Base-by-base conservation (phyloP, 306 rosid genomes). In the Luffa acutangula region DNA sequence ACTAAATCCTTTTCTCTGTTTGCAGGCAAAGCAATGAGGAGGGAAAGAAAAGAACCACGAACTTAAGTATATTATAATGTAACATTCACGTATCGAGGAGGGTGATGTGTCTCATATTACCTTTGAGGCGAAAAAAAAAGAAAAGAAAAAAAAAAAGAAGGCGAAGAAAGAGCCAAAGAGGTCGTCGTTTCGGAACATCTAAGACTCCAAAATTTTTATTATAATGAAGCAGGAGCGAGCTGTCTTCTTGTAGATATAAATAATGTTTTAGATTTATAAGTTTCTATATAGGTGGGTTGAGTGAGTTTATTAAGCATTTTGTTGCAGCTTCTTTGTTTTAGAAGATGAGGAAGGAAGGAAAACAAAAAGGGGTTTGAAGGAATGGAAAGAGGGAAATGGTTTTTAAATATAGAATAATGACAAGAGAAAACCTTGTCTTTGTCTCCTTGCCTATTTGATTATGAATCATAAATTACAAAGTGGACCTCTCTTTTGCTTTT, bases 1-100 rank as follows among this genome's bases (percentile, higher is more conserved):
- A 33, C 18, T 37, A 25, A 65, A 31, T 3, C 3, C 10, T 43
- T 17, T 17, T 79, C 9, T 0, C 7, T 81, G 48, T 82, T 52
- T 81, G 34, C 95, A 94, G 98, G 90, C 97, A 45, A 94, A 94
- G 86, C 98, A 84, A 83, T 94, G 69, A 80, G 70, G 66, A 39
- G 62, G 83, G 75, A 31, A 43, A 5, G 39, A 67, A 5, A 21
- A 41, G 34, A n/a, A 42, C 52, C 75, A 69, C 53, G 76, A 13
- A 42, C 18, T 18, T 57, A 51, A 17, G 63, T 4, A 36, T 51
- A 48, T 17, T 42, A 14, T 74, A 74, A 72, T 72, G 20, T 48
- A 48, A 34, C 59, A 48, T 25, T 46, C 6, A 51, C 34, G 45
- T 51, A 74, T 53, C 43, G 64, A 63, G 51, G 52, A 51, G 72